These are phyloP conservation scores for Psilocybe sp. DNA, from an alignment of 768 basidiomycete genomes.

Conservation along the genomic window DNA sequence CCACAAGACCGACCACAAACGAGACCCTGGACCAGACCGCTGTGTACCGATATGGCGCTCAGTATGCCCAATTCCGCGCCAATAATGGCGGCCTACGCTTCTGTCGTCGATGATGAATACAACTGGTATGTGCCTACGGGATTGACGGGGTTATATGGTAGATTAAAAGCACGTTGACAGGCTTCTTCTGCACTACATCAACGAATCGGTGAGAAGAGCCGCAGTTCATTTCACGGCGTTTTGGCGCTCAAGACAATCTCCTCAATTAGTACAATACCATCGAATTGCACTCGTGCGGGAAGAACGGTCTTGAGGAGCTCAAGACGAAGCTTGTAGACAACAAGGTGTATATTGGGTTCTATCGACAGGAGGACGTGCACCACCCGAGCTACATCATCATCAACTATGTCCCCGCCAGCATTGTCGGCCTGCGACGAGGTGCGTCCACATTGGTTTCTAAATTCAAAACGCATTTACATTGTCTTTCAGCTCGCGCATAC, in stretches of 20 bases:
- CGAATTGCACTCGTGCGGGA: slow-evolving; percentile 36
- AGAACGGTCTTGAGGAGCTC: slow-evolving; percentile 41
- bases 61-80: slow-evolving; percentile 23
- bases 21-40: slow-evolving; percentile 12
- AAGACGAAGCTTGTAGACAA: slow-evolving; percentile 40
- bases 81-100: slow-evolving; percentile 27
- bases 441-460: slow-evolving; percentile 4
- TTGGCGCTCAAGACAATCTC: slow-evolving; percentile 7
- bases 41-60: slow-evolving; percentile 22
- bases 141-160: not conserved
- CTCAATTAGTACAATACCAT: slow-evolving; percentile 34
- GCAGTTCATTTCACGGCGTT: not conserved
- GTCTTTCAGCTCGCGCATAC: slow-evolving; percentile 37
- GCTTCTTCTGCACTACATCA: slow-evolving; percentile 25
- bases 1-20: not conserved
- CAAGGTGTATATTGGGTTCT: slow-evolving; percentile 43
- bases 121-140: slow-evolving; percentile 22
- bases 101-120: slow-evolving; percentile 21
- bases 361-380: slow-evolving; percentile 36
- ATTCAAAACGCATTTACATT: slow-evolving; percentile 5
- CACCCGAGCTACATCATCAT: slow-evolving; percentile 39
- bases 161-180: slow-evolving; percentile 8
- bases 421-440: slow-evolving; percentile 33
- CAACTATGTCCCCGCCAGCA: slow-evolving; percentile 41
- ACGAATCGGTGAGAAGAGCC: slow-evolving; percentile 20